phyloP scores from a whole-genome alignment of 176 grass and related monocot genomes.

The Pontederia paniculata region DNA sequence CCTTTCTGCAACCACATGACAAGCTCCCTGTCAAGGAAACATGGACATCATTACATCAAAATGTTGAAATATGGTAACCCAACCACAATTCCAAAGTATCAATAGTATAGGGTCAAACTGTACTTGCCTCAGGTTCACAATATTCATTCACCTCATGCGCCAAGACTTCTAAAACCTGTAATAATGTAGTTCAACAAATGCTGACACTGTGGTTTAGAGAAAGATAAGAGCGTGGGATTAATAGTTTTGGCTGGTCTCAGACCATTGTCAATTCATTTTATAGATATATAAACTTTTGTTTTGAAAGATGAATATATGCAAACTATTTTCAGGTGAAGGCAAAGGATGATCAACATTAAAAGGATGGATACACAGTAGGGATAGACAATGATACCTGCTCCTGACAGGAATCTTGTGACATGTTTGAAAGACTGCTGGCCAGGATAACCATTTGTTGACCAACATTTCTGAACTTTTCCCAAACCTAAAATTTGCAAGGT shows the following conservation, averaged over 20 bases:
- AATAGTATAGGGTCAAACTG: slow-evolving; percentile 4
- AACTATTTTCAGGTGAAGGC: not conserved
- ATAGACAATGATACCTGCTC: slow-evolving; percentile 30
- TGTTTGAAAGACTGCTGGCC: slow-evolving; percentile 63
- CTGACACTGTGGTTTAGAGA: slow-evolving; percentile 1
- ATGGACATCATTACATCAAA: not conserved
- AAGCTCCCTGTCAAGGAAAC: slow-evolving; percentile 31
- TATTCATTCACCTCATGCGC: slow-evolving; percentile 19
- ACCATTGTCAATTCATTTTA: too few relatives aligned
- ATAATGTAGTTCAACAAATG: slow-evolving; percentile 18
- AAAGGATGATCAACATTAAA: not conserved
- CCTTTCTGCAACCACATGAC: slow-evolving; percentile 13
- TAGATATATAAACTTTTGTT: not conserved
- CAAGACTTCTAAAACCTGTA: slow-evolving; percentile 31
- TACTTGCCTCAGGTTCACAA: slow-evolving; percentile 28
- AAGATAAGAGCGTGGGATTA: not conserved
- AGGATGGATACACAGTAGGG: not conserved
- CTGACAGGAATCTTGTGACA: slow-evolving; percentile 45
- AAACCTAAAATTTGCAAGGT: slow-evolving; percentile 43
- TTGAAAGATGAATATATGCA: too few relatives aligned
- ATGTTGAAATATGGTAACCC: not conserved
- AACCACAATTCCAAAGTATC: not conserved
- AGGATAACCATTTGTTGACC: slow-evolving; percentile 57
- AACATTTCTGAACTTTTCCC: slow-evolving; percentile 61
- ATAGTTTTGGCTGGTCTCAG: too few relatives aligned